Evolutionary conservation across 1,139 yeast genomes (phyloP).

Genomic region (Saccharomyces pastorianus): DNA sequence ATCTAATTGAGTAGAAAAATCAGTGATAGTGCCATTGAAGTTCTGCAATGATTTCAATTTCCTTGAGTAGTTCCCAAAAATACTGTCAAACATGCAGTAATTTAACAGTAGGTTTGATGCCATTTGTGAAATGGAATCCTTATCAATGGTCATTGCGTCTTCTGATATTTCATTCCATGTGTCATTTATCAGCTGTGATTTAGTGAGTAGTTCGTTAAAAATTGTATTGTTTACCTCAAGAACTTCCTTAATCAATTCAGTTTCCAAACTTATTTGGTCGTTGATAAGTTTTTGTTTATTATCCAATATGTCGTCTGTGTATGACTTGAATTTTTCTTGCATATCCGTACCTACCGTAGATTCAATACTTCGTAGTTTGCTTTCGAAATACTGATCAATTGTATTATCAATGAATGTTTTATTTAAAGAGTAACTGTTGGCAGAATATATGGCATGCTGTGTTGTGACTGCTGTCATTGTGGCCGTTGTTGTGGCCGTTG

Average conservation of each 20-base stretch:
- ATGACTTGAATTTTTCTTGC: not conserved
- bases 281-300: not conserved
- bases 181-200: constrained; percentile 12
- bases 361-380: not conserved
- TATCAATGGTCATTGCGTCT: constrained; percentile 9
- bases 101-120: not conserved
- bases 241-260: not conserved
- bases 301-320: not conserved
- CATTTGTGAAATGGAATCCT: not conserved
- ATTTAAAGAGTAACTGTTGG: not conserved
- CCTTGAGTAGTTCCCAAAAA: not conserved
- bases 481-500: not conserved
- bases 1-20: not conserved
- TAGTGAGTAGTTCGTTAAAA: constrained; percentile 3
- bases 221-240: not conserved
- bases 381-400: not conserved
- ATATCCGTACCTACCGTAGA: not conserved
- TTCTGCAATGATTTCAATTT: not conserved
- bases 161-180: constrained; percentile 9
- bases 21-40: not conserved
- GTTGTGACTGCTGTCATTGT: constrained; percentile 1
- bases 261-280: not conserved
- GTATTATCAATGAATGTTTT: constrained; percentile 3
- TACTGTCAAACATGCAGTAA: not conserved
- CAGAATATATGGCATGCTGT: constrained; percentile 4